Evolutionary conservation across 2,329 filamentous ascomycete species (phyloP).

Genomic region (Apiospora phragmitis): DNA sequence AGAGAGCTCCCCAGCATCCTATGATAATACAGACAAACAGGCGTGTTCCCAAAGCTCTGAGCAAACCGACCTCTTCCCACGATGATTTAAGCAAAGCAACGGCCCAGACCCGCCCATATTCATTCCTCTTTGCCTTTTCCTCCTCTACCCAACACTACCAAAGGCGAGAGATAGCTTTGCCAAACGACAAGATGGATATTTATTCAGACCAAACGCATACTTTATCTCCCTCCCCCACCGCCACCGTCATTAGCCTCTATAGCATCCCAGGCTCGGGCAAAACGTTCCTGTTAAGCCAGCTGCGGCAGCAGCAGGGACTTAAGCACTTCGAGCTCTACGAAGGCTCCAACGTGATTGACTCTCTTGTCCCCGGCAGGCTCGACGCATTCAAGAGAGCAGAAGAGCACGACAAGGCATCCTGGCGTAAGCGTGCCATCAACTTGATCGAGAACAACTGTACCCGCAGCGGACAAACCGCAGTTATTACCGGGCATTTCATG

Average conservation of each 20-base stretch:
- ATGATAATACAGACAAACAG: too few relatives aligned
- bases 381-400: conserved; percentile 43
- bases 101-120: too few relatives aligned
- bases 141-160: too few relatives aligned
- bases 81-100: too few relatives aligned
- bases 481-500: conserved; percentile 58
- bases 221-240: too few relatives aligned
- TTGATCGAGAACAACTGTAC: conserved; percentile 40
- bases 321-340: conserved; percentile 49
- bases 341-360: conserved; percentile 48
- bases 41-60: too few relatives aligned
- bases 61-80: too few relatives aligned
- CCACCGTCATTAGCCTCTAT: conserved; percentile 57
- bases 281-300: conserved; percentile 35
- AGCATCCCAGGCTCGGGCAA: conserved; percentile 52
- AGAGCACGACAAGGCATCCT: conserved; percentile 35
- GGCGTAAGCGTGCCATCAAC: conserved; percentile 47
- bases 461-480: conserved; percentile 33
- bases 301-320: conserved; percentile 37
- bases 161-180: too few relatives aligned
- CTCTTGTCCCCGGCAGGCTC: conserved; percentile 46
- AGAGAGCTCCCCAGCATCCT: too few relatives aligned
- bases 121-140: too few relatives aligned
- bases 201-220: conserved; percentile 30
- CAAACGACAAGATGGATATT: too few relatives aligned